Conservation (phyloP, 1,284 basidiomycete species). For the Boletus semigastroideus region DNA sequence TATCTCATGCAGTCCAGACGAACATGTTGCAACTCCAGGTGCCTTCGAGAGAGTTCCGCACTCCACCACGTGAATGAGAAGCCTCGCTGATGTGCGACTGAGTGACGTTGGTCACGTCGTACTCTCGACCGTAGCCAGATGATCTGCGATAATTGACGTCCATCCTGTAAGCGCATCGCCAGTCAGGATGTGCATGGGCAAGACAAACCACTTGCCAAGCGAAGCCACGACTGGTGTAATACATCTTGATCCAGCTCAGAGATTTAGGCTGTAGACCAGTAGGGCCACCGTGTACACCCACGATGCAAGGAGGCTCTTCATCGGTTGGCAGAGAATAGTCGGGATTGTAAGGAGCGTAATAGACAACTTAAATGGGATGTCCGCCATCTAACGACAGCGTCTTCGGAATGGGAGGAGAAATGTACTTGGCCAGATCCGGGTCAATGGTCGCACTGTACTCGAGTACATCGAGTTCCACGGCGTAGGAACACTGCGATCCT, state of each 20-base stretch:
- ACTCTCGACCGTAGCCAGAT: slow-evolving; percentile 22
- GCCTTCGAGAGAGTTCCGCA: not conserved
- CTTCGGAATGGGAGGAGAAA: slow-evolving; percentile 12
- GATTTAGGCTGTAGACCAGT: slow-evolving; percentile 19
- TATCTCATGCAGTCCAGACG: slow-evolving; percentile 16
- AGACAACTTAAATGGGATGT: slow-evolving; percentile 14
- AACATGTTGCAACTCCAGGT: slow-evolving; percentile 24
- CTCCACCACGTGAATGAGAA: not conserved
- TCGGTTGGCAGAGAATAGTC: slow-evolving; percentile 17
- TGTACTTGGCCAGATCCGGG: slow-evolving; percentile 1
- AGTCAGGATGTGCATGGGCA: not conserved
- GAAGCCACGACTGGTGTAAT: slow-evolving; percentile 30
- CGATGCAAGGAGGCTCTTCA: slow-evolving; percentile 26
- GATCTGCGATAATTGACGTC: slow-evolving; percentile 29
- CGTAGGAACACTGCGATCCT: not conserved
- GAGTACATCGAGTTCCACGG: slow-evolving; percentile 1
- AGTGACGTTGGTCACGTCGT: slow-evolving; percentile 16
- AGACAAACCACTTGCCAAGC: slow-evolving; percentile 16
- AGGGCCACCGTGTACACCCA: slow-evolving; percentile 25
- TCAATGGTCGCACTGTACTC: not conserved
- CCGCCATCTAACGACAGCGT: slow-evolving; percentile 1
- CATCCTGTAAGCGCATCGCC: slow-evolving; percentile 10
- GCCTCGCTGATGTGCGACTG: slow-evolving; percentile 14
- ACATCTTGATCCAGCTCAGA: slow-evolving; percentile 24
- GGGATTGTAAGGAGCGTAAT: slow-evolving; percentile 22